Conservation (phyloP, 2,329 filamentous ascomycete species). For the Cadophora malorum region DNA sequence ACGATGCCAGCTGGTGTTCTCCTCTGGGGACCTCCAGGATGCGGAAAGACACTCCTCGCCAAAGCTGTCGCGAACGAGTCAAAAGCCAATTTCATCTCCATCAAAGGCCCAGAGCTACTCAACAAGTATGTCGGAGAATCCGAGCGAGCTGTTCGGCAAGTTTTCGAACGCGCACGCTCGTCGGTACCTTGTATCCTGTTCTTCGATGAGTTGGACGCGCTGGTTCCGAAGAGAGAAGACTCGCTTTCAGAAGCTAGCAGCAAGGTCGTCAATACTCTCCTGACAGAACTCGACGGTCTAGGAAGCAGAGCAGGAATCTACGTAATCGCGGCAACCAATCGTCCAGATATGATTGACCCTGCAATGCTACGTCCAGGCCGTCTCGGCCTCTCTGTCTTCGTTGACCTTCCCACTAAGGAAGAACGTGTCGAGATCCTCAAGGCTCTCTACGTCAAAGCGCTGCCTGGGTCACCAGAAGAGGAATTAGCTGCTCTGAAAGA, state of each 20-base stretch:
- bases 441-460: slow-evolving; percentile 63
- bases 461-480: slow-evolving; percentile 58
- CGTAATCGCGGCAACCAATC: slow-evolving; percentile 92
- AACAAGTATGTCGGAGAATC: slow-evolving; percentile 99
- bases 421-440: slow-evolving; percentile 87
- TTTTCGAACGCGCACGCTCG: slow-evolving; percentile 86
- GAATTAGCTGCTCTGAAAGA: slow-evolving; percentile 61
- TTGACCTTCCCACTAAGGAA: slow-evolving; percentile 79
- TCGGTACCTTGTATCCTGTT: slow-evolving; percentile 94
- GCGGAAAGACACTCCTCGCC: slow-evolving; percentile 93
- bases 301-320: slow-evolving; percentile 84
- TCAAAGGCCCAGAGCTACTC: slow-evolving; percentile 93
- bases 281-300: slow-evolving; percentile 92
- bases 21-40: slow-evolving; percentile 95
- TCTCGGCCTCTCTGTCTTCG: slow-evolving; percentile 85
- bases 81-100: slow-evolving; percentile 96
- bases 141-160: slow-evolving; percentile 88
- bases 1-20: slow-evolving; percentile 84
- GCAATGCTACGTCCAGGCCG: slow-evolving; percentile 93
- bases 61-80: slow-evolving; percentile 96
- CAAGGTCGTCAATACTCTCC: slow-evolving; percentile 90
- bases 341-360: slow-evolving; percentile 94
- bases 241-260: slow-evolving; percentile 81
- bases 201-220: slow-evolving; percentile 95
- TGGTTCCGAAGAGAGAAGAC: slow-evolving; percentile 84